These are phyloP conservation scores for Solanum aculeatissimum DNA, from an alignment of 305 asterid species.

Conservation along the genomic window DNA sequence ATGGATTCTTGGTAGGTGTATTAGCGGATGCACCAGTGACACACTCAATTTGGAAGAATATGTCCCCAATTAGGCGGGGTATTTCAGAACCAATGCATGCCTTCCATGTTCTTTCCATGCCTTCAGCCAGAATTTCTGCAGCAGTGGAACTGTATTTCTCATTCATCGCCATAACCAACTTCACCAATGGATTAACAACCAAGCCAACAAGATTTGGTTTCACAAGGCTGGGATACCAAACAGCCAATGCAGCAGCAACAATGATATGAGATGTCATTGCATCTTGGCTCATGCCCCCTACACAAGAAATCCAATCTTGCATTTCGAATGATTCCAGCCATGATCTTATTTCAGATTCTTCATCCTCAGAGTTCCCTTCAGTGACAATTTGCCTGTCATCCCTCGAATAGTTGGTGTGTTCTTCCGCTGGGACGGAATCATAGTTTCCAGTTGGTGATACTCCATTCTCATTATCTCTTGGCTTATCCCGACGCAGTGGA, in stretches of 20 bases:
- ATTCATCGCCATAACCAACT: slow-evolving; percentile 83
- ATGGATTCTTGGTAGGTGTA: slow-evolving; percentile 25
- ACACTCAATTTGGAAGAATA: slow-evolving; percentile 95
- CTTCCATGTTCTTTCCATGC: slow-evolving; percentile 96
- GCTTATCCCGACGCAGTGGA: slow-evolving; percentile 40
- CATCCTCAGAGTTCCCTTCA: slow-evolving; percentile 28
- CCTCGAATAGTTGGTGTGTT: slow-evolving; percentile 6
- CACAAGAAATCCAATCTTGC: slow-evolving; percentile 92
- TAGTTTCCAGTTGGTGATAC: slow-evolving; percentile 25
- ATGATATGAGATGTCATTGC: slow-evolving; percentile 94
- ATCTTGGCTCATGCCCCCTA: slow-evolving; percentile 88
- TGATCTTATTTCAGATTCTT: slow-evolving; percentile 54
- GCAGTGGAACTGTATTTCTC: slow-evolving; percentile 85
- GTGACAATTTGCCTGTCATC: slow-evolving; percentile 21
- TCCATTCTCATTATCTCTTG: slow-evolving; percentile 23
- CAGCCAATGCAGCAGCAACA: slow-evolving; percentile 92
- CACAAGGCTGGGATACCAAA: slow-evolving; percentile 96
- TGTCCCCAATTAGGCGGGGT: slow-evolving; percentile 71
- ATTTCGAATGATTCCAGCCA: slow-evolving; percentile 91
- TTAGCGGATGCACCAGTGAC: slow-evolving; percentile 57
- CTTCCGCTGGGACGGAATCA: slow-evolving; percentile 4
- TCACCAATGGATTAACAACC: slow-evolving; percentile 66
- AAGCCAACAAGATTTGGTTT: slow-evolving; percentile 49
- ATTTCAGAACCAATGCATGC: slow-evolving; percentile 65
- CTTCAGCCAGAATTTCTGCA: slow-evolving; percentile 96